phyloP scores from a whole-genome alignment of 805 yeast species.

The Saccharomycopsis fibuligera region DNA sequence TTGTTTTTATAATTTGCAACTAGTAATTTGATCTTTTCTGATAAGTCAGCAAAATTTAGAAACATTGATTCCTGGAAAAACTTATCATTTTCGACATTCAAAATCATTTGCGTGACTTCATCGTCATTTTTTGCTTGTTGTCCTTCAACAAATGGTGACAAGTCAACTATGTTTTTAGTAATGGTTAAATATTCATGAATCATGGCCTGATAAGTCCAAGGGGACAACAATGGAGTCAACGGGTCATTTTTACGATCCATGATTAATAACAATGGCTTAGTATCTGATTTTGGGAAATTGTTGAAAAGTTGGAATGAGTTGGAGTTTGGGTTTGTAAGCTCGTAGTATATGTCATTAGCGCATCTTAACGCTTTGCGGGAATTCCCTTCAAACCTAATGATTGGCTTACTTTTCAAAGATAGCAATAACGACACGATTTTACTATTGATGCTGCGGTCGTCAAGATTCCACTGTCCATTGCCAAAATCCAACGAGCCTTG shows the following conservation, averaged over 20 bases:
- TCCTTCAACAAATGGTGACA: conserved; percentile 31
- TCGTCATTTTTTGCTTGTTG: conserved; percentile 23
- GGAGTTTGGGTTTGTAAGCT: conserved; percentile 37
- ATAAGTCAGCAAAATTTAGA: conserved; percentile 89
- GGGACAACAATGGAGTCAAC: conserved; percentile 82
- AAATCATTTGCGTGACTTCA: conserved; percentile 59
- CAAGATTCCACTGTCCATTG: no score
- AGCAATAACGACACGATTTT: conserved; percentile 41
- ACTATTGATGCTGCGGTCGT: conserved; percentile 24
- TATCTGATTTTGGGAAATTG: conserved; percentile 50
- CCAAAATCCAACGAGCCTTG: background rate
- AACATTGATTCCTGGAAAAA: conserved; percentile 80
- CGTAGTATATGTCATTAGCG: conserved; percentile 58
- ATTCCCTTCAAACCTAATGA: conserved; percentile 69
- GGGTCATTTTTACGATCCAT: conserved; percentile 89
- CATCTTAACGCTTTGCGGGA: conserved; percentile 59
- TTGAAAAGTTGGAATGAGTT: conserved; percentile 25
- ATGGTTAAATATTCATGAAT: conserved; percentile 88
- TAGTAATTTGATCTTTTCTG: conserved; percentile 78
- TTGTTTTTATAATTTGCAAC: conserved; percentile 76
- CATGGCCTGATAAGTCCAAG: conserved; percentile 99
- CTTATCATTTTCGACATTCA: conserved; percentile 62
- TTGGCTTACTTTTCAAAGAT: conserved; percentile 71
- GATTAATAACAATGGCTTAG: conserved; percentile 67
- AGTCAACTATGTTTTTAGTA: conserved; percentile 68